Evolutionary conservation across 352 stramenopile species (phyloP), one percentile per base, ranked within the genome.

Genomic region (Globisporangium cylindrosporum): DNA sequence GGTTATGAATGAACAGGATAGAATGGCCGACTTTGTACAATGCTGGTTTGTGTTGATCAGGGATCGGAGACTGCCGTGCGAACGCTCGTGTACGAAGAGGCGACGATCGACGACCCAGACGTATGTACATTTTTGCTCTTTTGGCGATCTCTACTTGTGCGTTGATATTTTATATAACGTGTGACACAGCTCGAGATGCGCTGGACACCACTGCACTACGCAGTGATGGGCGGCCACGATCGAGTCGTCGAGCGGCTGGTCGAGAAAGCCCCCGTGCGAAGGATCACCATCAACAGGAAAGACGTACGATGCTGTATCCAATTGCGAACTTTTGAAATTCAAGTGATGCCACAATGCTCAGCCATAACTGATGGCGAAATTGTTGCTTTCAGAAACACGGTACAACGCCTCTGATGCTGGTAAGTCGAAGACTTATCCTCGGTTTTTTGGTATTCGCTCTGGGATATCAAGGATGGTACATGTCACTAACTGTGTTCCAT

Each of bases 281-380:
- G 84, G 36, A 90, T 92, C 73, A 94, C 86, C 3, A 87, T 92
- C 68, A 94, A 92, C 63, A 80, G 86, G 8, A 91, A 91, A 51
- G 86, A 94, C 69, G 83, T 90, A 57, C 34, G 78, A 78, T 32
- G 18, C n/a, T 9, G 15, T 15, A 29, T 14, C 27, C 27, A 32
- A 12, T 14, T 15, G 14, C 10, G 36, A 49, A 7, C 15, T 49
- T n/a, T 20, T 9, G 15, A 49, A 49, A 49, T 1, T 3, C 41
- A 22, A 22, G 43, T 22, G 43, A 22, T 43, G 2, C 27, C n/a
- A 36, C 18, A 2, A 32, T 65, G 6, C 57, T 29, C 3, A 34
- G 24, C 66, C 20, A 46, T 49, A 38, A 22, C 15, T 22, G 22
- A 48, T 38, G 49, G 29, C 18, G 63, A 12, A 55, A 20, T 27